Percentiles rank a stretch among this genome's conserved stretches.
Evolutionary conservation across 2,329 filamentous ascomycete species (phyloP).

Genomic region (Pseudogymnoascus sp.): DNA sequence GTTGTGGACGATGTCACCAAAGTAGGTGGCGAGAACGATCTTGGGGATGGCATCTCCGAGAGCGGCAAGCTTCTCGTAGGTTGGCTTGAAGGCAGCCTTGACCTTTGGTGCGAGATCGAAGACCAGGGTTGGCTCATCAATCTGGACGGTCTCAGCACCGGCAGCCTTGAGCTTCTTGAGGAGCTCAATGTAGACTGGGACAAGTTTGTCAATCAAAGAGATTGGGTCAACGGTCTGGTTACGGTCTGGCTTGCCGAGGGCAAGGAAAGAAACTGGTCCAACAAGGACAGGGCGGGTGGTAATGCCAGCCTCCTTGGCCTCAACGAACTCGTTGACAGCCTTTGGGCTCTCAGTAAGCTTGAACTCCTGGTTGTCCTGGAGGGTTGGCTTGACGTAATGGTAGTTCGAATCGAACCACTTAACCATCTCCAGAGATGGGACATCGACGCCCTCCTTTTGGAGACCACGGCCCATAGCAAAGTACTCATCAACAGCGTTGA

Average conservation of each 20-base stretch:
- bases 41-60: conserved; percentile 76
- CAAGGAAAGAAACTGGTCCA: conserved; percentile 94
- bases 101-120: conserved; percentile 83
- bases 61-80: conserved; percentile 78
- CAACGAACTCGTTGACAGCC: conserved; percentile 86
- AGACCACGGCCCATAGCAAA: conserved; percentile 99
- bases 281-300: conserved; percentile 86
- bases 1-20: conserved; percentile 99
- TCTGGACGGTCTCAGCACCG: conserved; percentile 93
- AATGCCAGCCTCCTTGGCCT: conserved; percentile 97
- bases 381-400: conserved; percentile 99
- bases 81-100: conserved; percentile 96
- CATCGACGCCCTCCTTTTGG: conserved; percentile 89
- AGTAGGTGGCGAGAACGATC: conserved; percentile 91
- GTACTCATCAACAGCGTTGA: conserved; percentile 88
- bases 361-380: conserved; percentile 96
- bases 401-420: conserved; percentile 99
- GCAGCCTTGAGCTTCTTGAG: conserved; percentile 89
- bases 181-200: conserved; percentile 91
- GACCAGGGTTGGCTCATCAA: conserved; percentile 95
- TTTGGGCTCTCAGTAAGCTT: conserved; percentile 81
- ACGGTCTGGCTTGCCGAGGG: conserved; percentile 97
- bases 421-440: conserved; percentile 95
- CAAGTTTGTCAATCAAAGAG: conserved; percentile 81
- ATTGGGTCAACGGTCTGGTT: conserved; percentile 88